These are phyloP conservation scores for Leccinellum albellum DNA, from an alignment of 768 basidiomycete genomes.

Conservation along the genomic window DNA sequence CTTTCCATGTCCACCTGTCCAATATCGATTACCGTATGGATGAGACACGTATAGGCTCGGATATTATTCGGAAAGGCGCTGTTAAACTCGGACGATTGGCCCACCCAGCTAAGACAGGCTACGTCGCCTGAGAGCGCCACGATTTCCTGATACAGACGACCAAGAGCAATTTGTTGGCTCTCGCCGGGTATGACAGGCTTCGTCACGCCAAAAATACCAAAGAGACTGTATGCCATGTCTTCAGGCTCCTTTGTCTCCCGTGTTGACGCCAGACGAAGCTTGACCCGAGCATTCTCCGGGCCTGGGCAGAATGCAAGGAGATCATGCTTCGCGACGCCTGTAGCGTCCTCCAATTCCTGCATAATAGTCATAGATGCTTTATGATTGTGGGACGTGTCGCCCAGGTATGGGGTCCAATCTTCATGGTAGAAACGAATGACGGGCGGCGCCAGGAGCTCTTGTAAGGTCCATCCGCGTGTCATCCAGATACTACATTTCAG, in stretches of 20 bases:
- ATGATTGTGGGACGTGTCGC: constrained; percentile 11
- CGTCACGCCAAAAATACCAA: constrained; percentile 19
- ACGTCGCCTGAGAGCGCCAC: constrained; percentile 19
- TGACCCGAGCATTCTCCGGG: constrained; percentile 4
- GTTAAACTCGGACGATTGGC: constrained; percentile 19
- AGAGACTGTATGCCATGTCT: constrained; percentile 21
- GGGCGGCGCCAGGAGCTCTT: constrained; percentile 21
- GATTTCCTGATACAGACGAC: constrained; percentile 18
- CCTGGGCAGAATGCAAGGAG: constrained; percentile 14
- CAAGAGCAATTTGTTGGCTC: constrained; percentile 14
- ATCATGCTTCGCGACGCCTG: background rate
- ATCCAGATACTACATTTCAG: constrained; percentile 17
- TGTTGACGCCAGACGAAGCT: constrained; percentile 21
- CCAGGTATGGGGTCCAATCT: constrained; percentile 21
- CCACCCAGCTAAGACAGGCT: constrained; percentile 18
- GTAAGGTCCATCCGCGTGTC: constrained; percentile 22
- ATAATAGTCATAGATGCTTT: constrained; percentile 13
- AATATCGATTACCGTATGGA: constrained; percentile 3
- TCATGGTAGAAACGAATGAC: constrained; percentile 19
- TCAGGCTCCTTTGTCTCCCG: constrained; percentile 16
- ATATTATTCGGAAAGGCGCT: constrained; percentile 18
- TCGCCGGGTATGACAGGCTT: constrained; percentile 17
- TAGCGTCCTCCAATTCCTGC: constrained; percentile 14
- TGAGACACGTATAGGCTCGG: constrained; percentile 6
- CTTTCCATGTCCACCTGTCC: constrained; percentile 5